Conservation (phyloP, 1,139 yeast species). For the Yamadazyma epiphylla region DNA sequence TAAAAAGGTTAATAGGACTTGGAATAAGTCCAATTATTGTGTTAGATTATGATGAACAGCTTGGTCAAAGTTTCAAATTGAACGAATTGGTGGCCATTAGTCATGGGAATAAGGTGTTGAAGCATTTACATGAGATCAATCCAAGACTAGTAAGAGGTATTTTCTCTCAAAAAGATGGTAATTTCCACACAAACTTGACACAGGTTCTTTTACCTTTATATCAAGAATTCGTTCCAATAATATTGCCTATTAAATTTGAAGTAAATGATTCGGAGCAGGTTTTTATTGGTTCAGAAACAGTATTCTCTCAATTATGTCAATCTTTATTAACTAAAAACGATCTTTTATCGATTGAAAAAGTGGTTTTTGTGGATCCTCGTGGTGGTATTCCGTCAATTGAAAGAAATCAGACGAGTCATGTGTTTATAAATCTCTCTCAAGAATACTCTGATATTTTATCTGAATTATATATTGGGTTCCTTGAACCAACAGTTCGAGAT, state of each 20-base stretch:
- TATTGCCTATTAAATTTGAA: constrained; percentile 56
- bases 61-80: constrained; percentile 24
- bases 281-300: constrained; percentile 30
- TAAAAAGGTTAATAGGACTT: constrained; percentile 44
- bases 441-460: constrained; percentile 66
- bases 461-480: constrained; percentile 56
- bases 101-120: constrained; percentile 31
- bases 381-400: constrained; percentile 94
- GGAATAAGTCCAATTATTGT: constrained; percentile 42
- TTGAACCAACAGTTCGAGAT: constrained; percentile 41
- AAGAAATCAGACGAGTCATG: constrained; percentile 79
- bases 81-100: constrained; percentile 27
- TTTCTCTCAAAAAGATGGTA: constrained; percentile 15
- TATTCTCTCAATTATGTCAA: constrained; percentile 25
- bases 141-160: constrained; percentile 26
- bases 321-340: constrained; percentile 23
- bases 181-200: constrained; percentile 23
- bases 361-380: constrained; percentile 69
- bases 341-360: constrained; percentile 66
- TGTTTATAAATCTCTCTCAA: constrained; percentile 79
- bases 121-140: constrained; percentile 22
- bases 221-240: constrained; percentile 53
- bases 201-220: constrained; percentile 39
- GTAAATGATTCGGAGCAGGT: constrained; percentile 25
- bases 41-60: constrained; percentile 33